Evolutionary conservation across 306 rosid genomes (phyloP).

Genomic region (Lablab purpureus): DNA sequence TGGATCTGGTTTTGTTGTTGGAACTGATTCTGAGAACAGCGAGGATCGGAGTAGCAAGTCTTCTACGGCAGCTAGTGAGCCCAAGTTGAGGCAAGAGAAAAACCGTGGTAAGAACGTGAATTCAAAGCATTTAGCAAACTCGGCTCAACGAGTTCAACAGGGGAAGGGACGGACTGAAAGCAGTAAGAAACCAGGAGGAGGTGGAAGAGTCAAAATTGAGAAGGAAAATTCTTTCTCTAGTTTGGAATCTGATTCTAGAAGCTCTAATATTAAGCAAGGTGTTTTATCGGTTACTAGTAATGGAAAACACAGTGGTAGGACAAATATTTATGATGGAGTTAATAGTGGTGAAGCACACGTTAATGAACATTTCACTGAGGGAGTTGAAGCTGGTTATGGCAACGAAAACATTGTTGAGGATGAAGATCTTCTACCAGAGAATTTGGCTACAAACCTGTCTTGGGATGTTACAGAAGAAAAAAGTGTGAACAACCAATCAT

Average conservation of each 20-base stretch:
- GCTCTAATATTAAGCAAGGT: conserved; percentile 72
- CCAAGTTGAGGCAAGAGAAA: conserved; percentile 66
- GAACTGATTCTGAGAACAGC: conserved; percentile 86
- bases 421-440: conserved; percentile 62
- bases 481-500: conserved; percentile 58
- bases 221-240: conserved; percentile 83
- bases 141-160: conserved; percentile 58
- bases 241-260: conserved; percentile 93
- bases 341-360: conserved; percentile 66
- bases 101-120: conserved; percentile 50
- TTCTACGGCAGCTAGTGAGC: conserved; percentile 88
- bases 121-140: conserved; percentile 58
- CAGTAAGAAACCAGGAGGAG: conserved; percentile 77
- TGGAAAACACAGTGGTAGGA: conserved; percentile 67
- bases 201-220: conserved; percentile 68
- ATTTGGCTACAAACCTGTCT: conserved; percentile 56
- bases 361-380: conserved; percentile 62
- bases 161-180: conserved; percentile 66
- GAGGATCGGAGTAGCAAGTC: conserved; percentile 92
- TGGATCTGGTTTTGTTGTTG: conserved; percentile 71
- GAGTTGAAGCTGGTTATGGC: conserved; percentile 61
- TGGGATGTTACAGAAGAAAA: conserved; percentile 63
- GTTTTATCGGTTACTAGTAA: conserved; percentile 57
- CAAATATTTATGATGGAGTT: conserved; percentile 57
- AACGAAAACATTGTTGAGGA: conserved; percentile 60